phyloP scores from a whole-genome alignment of 768 basidiomycete species.

The Asterophora parasitica region DNA sequence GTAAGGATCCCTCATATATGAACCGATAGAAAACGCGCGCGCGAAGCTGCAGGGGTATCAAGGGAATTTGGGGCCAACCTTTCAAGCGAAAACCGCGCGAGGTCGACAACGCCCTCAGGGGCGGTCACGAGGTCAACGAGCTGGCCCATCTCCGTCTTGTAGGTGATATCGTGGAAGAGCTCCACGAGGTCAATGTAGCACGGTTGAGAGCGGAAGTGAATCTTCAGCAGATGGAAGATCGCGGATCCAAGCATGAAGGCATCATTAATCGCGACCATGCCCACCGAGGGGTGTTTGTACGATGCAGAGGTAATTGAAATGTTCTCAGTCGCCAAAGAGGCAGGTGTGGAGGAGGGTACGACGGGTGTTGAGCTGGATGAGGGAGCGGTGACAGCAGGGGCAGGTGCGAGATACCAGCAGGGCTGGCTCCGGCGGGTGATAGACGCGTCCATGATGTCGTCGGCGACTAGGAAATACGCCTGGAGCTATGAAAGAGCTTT shows the following conservation, averaged over 20 bases:
- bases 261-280: constrained; percentile 92
- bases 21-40: not conserved
- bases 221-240: constrained; percentile 87
- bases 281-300: constrained; percentile 41
- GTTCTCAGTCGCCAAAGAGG: not conserved
- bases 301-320: constrained; percentile 5
- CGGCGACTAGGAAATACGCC: constrained; percentile 94
- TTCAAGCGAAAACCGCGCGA: constrained; percentile 81
- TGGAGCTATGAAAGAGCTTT: constrained; percentile 59
- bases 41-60: too few relatives aligned
- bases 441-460: constrained; percentile 96
- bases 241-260: constrained; percentile 93
- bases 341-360: not conserved
- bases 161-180: constrained; percentile 84
- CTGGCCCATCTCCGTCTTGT: constrained; percentile 95
- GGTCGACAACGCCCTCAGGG: constrained; percentile 83
- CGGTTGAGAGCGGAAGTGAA: constrained; percentile 71
- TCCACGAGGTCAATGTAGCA: constrained; percentile 92
- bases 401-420: constrained; percentile 75
- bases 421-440: constrained; percentile 93
- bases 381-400: constrained; percentile 18
- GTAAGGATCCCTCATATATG: not conserved
- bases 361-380: constrained; percentile 6
- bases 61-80: constrained; percentile 43
- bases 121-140: constrained; percentile 95